Conservation (phyloP, 2,329 filamentous ascomycete genomes). For the Fusarium udum region DNA sequence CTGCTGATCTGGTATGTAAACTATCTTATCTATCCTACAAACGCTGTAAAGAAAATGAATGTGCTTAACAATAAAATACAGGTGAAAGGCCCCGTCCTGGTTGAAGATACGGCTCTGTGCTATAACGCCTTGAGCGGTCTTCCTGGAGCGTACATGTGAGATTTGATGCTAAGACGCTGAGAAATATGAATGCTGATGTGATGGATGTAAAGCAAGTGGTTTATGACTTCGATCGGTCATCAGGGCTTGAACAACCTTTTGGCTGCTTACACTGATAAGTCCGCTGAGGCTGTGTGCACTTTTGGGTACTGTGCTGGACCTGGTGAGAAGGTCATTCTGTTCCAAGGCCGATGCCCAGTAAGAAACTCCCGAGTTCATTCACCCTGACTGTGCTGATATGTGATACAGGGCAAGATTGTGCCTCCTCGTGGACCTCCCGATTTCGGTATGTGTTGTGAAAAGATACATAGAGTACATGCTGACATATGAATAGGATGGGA, state of each 20-base stretch:
- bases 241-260: slow-evolving; percentile 90
- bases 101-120: slow-evolving; percentile 95
- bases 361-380: slow-evolving; percentile 37
- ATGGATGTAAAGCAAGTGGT: slow-evolving; percentile 81
- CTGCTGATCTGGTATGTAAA: slow-evolving; percentile 75
- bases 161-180: neutral
- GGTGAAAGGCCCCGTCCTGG: slow-evolving; percentile 87
- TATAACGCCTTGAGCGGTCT: slow-evolving; percentile 92
- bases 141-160: slow-evolving; percentile 94
- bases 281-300: slow-evolving; percentile 91
- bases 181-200: slow-evolving; percentile 2
- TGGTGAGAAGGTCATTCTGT: slow-evolving; percentile 83
- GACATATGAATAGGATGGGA: slow-evolving; percentile 79
- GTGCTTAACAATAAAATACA: slow-evolving; percentile 50
- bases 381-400: neutral
- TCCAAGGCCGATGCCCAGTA: slow-evolving; percentile 89
- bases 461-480: slow-evolving; percentile 1
- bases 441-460: slow-evolving; percentile 71
- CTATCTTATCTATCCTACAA: neutral
- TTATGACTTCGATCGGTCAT: slow-evolving; percentile 84
- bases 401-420: slow-evolving; percentile 76
- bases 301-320: slow-evolving; percentile 92
- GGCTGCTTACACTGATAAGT: slow-evolving; percentile 88
- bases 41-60: neutral
- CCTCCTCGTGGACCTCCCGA: slow-evolving; percentile 78